phyloP scores from a whole-genome alignment of 768 basidiomycete species.

The Mycena kentingensis region DNA sequence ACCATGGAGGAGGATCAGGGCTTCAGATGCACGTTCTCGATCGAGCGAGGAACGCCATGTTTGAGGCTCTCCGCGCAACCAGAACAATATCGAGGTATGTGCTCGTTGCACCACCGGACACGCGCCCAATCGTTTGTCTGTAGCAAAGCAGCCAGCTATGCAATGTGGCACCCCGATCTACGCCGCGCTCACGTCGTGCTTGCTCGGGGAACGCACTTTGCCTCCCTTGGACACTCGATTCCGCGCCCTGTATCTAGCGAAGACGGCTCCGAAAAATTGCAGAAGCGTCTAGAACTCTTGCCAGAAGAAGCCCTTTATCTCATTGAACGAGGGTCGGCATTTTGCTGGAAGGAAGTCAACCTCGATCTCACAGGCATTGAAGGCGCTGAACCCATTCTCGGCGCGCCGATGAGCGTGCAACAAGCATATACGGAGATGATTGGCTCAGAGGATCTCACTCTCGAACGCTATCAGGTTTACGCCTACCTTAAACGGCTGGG shows the following conservation, averaged over 20 bases:
- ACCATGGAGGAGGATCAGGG: conserved; percentile 61
- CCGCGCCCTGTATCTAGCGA: conserved; percentile 46
- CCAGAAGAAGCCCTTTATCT: conserved; percentile 97
- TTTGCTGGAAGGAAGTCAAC: conserved; percentile 70
- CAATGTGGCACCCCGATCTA: conserved; percentile 72
- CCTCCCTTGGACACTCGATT: conserved; percentile 78
- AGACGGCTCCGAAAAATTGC: conserved; percentile 42
- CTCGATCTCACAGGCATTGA: conserved; percentile 32
- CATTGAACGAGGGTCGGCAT: conserved; percentile 84
- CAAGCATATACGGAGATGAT: conserved; percentile 89
- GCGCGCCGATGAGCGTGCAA: conserved; percentile 86
- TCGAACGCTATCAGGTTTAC: conserved; percentile 93
- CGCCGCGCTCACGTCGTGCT: conserved; percentile 66
- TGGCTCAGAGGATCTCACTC: conserved; percentile 70
- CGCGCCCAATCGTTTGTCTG: conserved; percentile 5
- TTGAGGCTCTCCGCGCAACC: conserved; percentile 72
- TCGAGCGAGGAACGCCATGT: conserved; percentile 81
- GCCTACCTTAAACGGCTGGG: conserved; percentile 91
- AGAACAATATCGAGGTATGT: conserved; percentile 74
- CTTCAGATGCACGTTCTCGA: conserved; percentile 83
- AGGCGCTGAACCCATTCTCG: conserved; percentile 46
- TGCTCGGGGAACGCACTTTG: conserved; percentile 83
- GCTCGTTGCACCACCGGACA: conserved; percentile 2
- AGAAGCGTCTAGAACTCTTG: conserved; percentile 78
- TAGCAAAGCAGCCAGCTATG: conserved; percentile 81